phyloP scores from a whole-genome alignment of 306 rosid genomes.

The Sphenostylis stenocarpa region DNA sequence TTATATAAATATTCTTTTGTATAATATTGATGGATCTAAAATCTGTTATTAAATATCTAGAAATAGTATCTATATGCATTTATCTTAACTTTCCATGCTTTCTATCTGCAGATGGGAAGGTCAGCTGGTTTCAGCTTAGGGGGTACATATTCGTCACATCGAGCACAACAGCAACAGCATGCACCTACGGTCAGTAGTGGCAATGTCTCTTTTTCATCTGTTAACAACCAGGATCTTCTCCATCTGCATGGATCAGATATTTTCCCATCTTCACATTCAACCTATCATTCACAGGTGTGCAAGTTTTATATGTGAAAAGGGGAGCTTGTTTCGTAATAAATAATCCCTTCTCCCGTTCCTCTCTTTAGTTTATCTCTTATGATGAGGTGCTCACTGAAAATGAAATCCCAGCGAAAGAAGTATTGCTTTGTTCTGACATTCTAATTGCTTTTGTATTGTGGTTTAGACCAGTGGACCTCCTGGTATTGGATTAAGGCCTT shows the following conservation, averaged over 20 bases:
- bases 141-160: slow-evolving; percentile 76
- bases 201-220: slow-evolving; percentile 79
- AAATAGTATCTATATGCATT: not conserved
- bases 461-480: slow-evolving; percentile 90
- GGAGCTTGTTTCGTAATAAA: not conserved
- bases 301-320: not conserved
- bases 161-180: slow-evolving; percentile 92
- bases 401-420: not conserved
- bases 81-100: slow-evolving; percentile 33
- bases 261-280: slow-evolving; percentile 83
- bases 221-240: slow-evolving; percentile 89
- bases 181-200: slow-evolving; percentile 78
- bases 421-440: slow-evolving; percentile 26
- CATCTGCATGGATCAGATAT: slow-evolving; percentile 90
- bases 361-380: not conserved
- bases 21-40: slow-evolving; percentile 14
- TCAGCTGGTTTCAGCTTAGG: slow-evolving; percentile 87
- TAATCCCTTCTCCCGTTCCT: not conserved
- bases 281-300: slow-evolving; percentile 92
- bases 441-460: slow-evolving; percentile 17
- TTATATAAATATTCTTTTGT: not conserved
- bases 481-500: slow-evolving; percentile 90
- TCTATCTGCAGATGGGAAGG: slow-evolving; percentile 78
- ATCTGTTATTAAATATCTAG: not conserved
- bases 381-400: not conserved